Evolutionary conservation across 2,329 filamentous ascomycete species (phyloP), one percentile per base, ranked within the genome.

Genomic region (Cordyceps farinosa): DNA sequence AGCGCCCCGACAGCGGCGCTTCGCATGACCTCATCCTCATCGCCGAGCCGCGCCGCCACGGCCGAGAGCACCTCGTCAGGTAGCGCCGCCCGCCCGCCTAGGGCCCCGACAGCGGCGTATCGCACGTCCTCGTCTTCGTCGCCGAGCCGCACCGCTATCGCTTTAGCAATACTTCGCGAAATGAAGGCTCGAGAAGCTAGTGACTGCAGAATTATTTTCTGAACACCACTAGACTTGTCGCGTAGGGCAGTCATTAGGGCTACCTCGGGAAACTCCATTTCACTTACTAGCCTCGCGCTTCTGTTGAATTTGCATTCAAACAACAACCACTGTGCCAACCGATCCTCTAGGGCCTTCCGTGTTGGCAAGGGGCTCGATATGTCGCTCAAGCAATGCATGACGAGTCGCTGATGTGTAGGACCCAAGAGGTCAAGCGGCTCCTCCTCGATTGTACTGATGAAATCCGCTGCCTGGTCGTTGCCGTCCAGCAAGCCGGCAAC

Each of bases 351-450:
- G 3, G 48, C 17, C 30, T 9, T 36, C 64, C 65, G 66, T 48
- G 51, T 34, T 40, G 27, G 61, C 32, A 63, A 65, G 45, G 17
- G 36, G 10, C 27, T 22, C 55, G 55, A 64, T 61, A 68, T 65
- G 64, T 78, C 75, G 62, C 64, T 72, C 45, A 79, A 67, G 61
- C 74, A 78, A 68, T 74, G 73, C 69, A 75, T 75, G 42, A 77
- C 61, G 3, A 78, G 67, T 13, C 74, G 70, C 63, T 75, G 74
- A 65, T 79, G 75, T 30, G 67, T 61, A 22, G 70, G 71, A 5
- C 77, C 75, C 13, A 78, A 60, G 30, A 78, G 64, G 63, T 78
- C 76, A 42, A 65, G 68, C 53, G 75, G 75, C 48, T 76, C 66
- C 2, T 66, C 40, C 47, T 77, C 69, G 22, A 78, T 69, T 29